phyloP scores from a whole-genome alignment of 2,329 filamentous ascomycete species.

The Lachnellula hyalina region DNA sequence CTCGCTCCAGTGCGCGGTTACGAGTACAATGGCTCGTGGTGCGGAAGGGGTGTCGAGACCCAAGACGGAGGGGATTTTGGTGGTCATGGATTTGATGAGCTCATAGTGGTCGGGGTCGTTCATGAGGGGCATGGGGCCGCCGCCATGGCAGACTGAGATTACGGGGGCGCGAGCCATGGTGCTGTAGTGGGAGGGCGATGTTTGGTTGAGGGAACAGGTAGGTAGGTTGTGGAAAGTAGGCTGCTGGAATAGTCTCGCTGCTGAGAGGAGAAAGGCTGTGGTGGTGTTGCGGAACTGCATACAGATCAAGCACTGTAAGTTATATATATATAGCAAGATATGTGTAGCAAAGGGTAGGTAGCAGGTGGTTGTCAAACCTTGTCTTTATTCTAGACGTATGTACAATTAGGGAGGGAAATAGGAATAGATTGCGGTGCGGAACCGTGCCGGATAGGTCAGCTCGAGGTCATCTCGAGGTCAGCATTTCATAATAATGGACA shows the following conservation, averaged over 20 bases:
- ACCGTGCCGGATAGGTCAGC: too few species aligned
- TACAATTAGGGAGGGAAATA: not conserved
- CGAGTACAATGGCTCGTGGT: conserved; percentile 67
- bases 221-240: not conserved
- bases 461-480: too few species aligned
- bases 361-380: not conserved
- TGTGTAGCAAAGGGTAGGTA: not conserved
- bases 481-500: too few species aligned
- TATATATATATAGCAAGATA: not conserved
- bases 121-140: conserved; percentile 52
- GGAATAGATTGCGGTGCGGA: not conserved
- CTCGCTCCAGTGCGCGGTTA: conserved; percentile 71
- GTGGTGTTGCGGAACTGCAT: conserved; percentile 15
- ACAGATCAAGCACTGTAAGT: not conserved
- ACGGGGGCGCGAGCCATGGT: conserved; percentile 16
- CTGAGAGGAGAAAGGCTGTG: conserved; percentile 4
- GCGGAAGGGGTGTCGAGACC: conserved; percentile 46
- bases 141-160: conserved; percentile 23
- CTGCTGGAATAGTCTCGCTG: conserved; percentile 6
- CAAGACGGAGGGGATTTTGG: conserved; percentile 50
- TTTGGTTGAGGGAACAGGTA: conserved; percentile 3
- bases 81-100: conserved; percentile 48
- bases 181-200: not conserved
- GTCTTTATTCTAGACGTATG: not conserved
- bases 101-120: conserved; percentile 47